Conservation (phyloP, 83 land plant genomes). For the Thuja plicata region DNA sequence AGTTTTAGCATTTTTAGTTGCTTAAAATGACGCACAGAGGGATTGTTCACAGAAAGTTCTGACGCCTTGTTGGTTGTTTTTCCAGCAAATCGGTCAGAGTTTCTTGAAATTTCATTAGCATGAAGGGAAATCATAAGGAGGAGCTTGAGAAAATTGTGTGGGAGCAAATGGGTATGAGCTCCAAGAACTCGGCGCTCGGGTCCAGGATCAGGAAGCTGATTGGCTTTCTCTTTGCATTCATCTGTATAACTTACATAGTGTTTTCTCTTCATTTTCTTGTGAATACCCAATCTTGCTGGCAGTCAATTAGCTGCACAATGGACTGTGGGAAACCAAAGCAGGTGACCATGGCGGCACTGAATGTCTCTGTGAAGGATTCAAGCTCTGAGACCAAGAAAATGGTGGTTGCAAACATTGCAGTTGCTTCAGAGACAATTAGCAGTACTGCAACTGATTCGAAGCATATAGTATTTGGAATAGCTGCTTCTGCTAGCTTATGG, state of each 20-base stretch:
- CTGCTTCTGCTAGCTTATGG: slow-evolving; percentile 73
- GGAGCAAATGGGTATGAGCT: slow-evolving; percentile 9
- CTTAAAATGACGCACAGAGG: not conserved
- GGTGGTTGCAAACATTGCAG: not conserved
- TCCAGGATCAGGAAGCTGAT: not conserved
- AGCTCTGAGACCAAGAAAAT: not conserved
- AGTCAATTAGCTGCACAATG: slow-evolving; percentile 13
- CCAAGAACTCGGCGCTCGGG: not conserved
- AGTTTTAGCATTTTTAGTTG: not conserved
- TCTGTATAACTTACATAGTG: slow-evolving; percentile 31
- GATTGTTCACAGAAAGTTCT: not conserved
- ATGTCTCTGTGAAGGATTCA: not conserved
- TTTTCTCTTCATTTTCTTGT: slow-evolving; percentile 45
- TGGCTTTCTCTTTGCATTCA: slow-evolving; percentile 18
- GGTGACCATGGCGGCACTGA: not conserved
- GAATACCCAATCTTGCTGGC: slow-evolving; percentile 16
- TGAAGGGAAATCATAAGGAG: not conserved
- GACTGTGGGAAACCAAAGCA: not conserved
- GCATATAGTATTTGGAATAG: slow-evolving; percentile 79
- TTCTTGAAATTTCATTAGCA: not conserved
- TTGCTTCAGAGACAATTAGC: not conserved
- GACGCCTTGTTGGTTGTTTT: not conserved
- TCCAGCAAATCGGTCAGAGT: not conserved
- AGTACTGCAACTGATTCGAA: slow-evolving; percentile 24
- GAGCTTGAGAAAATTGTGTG: slow-evolving; percentile 11